These are phyloP conservation scores for Boletus patriciae DNA, from an alignment of 768 basidiomycete species.

Conservation along the genomic window DNA sequence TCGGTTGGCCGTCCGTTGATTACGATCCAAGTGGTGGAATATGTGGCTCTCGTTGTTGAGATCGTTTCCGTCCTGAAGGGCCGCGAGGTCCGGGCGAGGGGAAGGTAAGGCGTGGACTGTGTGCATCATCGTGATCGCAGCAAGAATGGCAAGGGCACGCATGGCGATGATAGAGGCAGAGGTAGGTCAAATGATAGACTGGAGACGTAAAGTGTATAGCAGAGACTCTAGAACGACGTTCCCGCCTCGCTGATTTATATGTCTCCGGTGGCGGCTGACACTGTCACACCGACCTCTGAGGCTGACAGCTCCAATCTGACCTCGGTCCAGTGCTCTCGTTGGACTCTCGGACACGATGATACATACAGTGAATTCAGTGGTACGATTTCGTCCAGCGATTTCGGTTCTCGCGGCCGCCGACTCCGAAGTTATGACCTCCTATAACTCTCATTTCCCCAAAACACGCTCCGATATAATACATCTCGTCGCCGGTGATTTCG, in stretches of 20 bases:
- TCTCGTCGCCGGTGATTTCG: too few relatives aligned
- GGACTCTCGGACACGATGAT: neutral
- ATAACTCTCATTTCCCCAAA: neutral
- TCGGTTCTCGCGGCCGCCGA: neutral
- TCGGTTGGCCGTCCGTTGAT: slow-evolving; percentile 24
- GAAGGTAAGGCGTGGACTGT: slow-evolving; percentile 23
- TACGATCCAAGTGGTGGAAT: slow-evolving; percentile 34
- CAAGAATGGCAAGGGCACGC: slow-evolving; percentile 23
- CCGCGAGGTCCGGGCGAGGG: slow-evolving; percentile 23
- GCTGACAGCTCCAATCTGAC: slow-evolving; percentile 14
- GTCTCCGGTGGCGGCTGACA: slow-evolving; percentile 24
- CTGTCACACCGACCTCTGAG: slow-evolving; percentile 5
- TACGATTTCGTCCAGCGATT: neutral
- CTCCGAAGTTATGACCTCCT: neutral
- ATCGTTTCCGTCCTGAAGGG: slow-evolving; percentile 14
- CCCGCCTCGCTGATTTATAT: slow-evolving; percentile 16
- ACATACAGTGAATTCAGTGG: neutral
- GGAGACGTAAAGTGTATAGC: neutral
- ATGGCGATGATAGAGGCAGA: slow-evolving; percentile 25
- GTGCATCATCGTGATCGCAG: slow-evolving; percentile 27
- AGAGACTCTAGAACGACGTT: neutral
- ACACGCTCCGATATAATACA: too few relatives aligned
- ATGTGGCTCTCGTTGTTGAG: slow-evolving; percentile 22
- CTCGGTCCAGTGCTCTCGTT: neutral
- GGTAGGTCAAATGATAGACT: slow-evolving; percentile 8